Evolutionary conservation across 352 stramenopile species (phyloP).

Genomic region (Poterioochromonas sp.): DNA sequence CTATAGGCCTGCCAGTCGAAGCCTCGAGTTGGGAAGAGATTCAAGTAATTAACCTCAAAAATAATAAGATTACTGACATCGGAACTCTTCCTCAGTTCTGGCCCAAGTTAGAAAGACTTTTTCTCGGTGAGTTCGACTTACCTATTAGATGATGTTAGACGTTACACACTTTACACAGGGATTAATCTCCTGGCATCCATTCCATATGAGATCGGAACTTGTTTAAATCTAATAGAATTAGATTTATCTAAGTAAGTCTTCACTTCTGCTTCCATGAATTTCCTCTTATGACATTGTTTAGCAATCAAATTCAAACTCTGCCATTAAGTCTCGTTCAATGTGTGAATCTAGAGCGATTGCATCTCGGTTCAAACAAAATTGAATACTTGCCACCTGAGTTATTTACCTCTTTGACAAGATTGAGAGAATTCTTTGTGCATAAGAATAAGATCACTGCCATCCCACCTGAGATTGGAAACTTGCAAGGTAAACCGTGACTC

Average conservation of each 20-base stretch:
- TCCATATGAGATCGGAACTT: slow-evolving; percentile 21
- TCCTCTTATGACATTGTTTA: background rate
- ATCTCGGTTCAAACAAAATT: slow-evolving; percentile 23
- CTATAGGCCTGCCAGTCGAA: background rate
- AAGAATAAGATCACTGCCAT: slow-evolving; percentile 41
- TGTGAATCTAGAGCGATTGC: background rate
- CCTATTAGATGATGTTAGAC: background rate
- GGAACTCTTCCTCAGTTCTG: slow-evolving; percentile 2
- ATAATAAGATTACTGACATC: slow-evolving; percentile 29
- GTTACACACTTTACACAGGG: background rate
- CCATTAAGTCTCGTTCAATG: slow-evolving; percentile 1
- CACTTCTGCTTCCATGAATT: background rate
- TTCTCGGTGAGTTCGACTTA: background rate
- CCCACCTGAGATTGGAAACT: slow-evolving; percentile 37
- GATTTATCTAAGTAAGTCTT: slow-evolving; percentile 14
- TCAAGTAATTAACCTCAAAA: background rate
- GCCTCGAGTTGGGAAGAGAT: slow-evolving; percentile 7
- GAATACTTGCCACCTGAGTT: slow-evolving; percentile 12
- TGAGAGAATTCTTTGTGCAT: slow-evolving; percentile 39
- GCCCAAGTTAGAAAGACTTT: slow-evolving; percentile 5
- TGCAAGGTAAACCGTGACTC: slow-evolving; percentile 9
- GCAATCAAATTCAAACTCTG: slow-evolving; percentile 18
- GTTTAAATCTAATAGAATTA: background rate
- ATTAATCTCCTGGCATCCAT: background rate
- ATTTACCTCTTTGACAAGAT: background rate